Evolutionary conservation across 768 basidiomycete species (phyloP).

Genomic region (Mycena filopes): DNA sequence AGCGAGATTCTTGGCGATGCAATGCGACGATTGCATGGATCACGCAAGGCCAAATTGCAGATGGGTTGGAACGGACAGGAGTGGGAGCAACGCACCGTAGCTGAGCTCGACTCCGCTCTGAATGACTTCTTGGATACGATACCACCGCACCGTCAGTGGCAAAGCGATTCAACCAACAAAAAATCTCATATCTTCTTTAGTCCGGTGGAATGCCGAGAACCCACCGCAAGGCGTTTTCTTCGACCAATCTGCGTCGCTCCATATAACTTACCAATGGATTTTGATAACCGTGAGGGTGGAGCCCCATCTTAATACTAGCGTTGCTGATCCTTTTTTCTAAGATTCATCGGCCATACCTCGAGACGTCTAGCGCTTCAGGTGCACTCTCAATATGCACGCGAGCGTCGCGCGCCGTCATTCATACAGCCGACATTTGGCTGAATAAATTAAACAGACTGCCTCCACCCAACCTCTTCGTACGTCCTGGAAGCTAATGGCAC

Average conservation of each 20-base stretch:
- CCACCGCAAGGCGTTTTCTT: constrained; percentile 43
- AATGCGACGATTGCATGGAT: constrained; percentile 64
- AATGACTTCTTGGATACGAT: constrained; percentile 69
- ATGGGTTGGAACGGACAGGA: constrained; percentile 58
- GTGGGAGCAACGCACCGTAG: constrained; percentile 65
- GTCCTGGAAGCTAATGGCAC: background rate
- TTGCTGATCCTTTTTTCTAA: constrained; percentile 40
- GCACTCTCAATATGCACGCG: constrained; percentile 62
- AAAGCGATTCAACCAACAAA: no score
- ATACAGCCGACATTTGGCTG: constrained; percentile 48
- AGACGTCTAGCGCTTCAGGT: constrained; percentile 38
- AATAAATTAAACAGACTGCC: constrained; percentile 7
- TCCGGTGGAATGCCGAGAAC: constrained; percentile 34
- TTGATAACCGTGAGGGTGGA: constrained; percentile 52
- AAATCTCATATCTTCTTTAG: constrained; percentile 5
- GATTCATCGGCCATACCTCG: constrained; percentile 60
- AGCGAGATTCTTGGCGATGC: constrained; percentile 69
- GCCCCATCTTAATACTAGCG: constrained; percentile 44
- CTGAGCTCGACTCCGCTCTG: constrained; percentile 71
- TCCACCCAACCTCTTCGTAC: constrained; percentile 13
- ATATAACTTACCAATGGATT: constrained; percentile 52
- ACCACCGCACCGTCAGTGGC: constrained; percentile 60
- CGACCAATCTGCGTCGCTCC: constrained; percentile 50
- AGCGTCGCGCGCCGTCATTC: constrained; percentile 58
- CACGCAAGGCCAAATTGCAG: constrained; percentile 51